A percentile compares a stretch with the other conserved stretches of the same genome.
Conservation (phyloP, 192 early-diverging fungal genomes). For the Dissophora ornata region DNA sequence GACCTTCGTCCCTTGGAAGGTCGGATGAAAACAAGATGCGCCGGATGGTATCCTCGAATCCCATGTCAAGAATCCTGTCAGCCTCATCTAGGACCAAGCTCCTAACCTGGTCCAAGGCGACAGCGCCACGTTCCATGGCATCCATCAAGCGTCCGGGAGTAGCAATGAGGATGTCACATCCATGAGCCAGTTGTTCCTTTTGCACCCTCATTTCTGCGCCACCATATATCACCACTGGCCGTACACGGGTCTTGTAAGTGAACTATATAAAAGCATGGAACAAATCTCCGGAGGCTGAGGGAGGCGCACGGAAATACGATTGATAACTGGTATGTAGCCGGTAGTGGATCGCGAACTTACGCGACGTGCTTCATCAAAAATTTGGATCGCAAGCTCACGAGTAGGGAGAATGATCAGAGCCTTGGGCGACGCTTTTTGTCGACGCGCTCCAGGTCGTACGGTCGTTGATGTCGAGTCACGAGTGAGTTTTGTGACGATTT, state of each 20-base stretch:
- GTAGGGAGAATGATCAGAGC: constrained; percentile 87
- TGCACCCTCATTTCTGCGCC: constrained; percentile 88
- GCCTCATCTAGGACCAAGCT: constrained; percentile 85
- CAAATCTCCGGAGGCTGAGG: too few relatives aligned
- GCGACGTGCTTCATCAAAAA: constrained; percentile 80
- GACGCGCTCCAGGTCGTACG: constrained; percentile 44
- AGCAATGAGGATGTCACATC: constrained; percentile 94
- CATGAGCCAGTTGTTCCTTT: constrained; percentile 83
- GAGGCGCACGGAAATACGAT: too few relatives aligned
- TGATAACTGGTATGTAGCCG: too few relatives aligned
- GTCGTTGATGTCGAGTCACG: constrained; percentile 29
- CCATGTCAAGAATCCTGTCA: constrained; percentile 96
- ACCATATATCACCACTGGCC: constrained; percentile 81
- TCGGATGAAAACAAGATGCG: constrained; percentile 81
- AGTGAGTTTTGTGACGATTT: constrained; percentile 64
- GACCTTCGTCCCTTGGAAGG: constrained; percentile 72
- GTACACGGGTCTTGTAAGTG: constrained; percentile 36
- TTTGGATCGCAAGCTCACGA: constrained; percentile 85
- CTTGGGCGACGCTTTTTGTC: constrained; percentile 68
- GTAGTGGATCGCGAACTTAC: constrained; percentile 46
- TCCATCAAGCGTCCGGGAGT: constrained; percentile 95
- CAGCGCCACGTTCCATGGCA: constrained; percentile 84
- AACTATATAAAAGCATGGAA: constrained; percentile 49
- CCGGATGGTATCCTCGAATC: constrained; percentile 94
- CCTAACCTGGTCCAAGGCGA: constrained; percentile 79